phyloP scores from a whole-genome alignment of 2,329 filamentous ascomycete genomes.

The Curvularia hawaiiensis region DNA sequence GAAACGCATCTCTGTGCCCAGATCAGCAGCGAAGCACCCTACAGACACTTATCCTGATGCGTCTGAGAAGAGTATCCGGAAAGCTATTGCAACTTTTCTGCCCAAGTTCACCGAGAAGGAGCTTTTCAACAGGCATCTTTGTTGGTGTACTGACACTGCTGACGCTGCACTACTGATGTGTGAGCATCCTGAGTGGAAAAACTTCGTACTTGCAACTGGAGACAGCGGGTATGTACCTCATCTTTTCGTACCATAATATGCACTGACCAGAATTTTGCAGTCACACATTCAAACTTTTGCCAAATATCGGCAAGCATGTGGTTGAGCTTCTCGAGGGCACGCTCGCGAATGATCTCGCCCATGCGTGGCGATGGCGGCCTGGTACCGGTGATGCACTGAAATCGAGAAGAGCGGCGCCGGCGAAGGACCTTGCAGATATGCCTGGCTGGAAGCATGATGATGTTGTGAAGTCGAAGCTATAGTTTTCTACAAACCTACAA shows the following conservation, averaged over 20 bases:
- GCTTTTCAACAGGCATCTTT: conserved; percentile 53
- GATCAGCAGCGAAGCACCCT: conserved; percentile 52
- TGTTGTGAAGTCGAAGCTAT: conserved; percentile 14
- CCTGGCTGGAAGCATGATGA: conserved; percentile 49
- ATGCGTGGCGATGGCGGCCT: conserved; percentile 54
- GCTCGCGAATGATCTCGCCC: conserved; percentile 47
- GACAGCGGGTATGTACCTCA: conserved; percentile 51
- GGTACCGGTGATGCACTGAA: conserved; percentile 52
- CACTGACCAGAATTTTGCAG: conserved; percentile 27
- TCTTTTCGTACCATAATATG: conserved; percentile 3
- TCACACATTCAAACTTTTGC: conserved; percentile 55
- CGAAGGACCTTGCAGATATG: conserved; percentile 55
- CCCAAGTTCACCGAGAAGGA: conserved; percentile 47
- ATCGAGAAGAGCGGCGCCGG: conserved; percentile 48
- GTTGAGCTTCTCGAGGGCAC: conserved; percentile 53
- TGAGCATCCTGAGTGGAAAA: conserved; percentile 56
- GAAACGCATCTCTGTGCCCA: conserved; percentile 59
- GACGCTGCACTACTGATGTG: conserved; percentile 67
- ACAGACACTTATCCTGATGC: conserved; percentile 51
- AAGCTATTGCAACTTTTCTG: conserved; percentile 51
- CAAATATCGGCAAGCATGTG: conserved; percentile 55
- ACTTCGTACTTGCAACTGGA: conserved; percentile 54
- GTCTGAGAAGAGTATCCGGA: conserved; percentile 49
- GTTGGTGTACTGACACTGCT: conserved; percentile 67
- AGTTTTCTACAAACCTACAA: not conserved